A percentile compares a stretch with the other conserved stretches of the same genome.
Evolutionary conservation across 228 moss, liverwort and hornwort species (phyloP).

Genomic region (Sphagnum fallax): DNA sequence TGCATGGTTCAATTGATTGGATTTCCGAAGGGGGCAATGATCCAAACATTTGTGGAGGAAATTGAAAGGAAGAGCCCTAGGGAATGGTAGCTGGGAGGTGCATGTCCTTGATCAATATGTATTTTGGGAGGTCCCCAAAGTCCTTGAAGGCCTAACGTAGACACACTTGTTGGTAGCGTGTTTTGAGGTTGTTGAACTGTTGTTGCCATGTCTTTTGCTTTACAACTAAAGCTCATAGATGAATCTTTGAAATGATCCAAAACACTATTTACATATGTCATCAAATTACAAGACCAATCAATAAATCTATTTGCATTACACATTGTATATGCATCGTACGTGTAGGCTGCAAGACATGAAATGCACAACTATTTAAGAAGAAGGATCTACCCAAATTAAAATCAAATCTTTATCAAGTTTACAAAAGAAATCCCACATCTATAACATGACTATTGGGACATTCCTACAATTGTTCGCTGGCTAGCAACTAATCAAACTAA

Average conservation of each 20-base stretch:
- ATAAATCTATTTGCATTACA: too few species aligned
- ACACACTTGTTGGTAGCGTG: slow-evolving; percentile 1
- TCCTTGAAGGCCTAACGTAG: slow-evolving; percentile 35
- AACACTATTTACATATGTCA: too few species aligned
- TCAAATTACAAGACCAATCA: too few species aligned
- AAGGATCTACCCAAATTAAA: too few species aligned
- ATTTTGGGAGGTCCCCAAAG: slow-evolving; percentile 63
- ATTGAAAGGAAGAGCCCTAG: slow-evolving; percentile 18
- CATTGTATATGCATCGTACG: too few species aligned
- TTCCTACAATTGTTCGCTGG: too few species aligned
- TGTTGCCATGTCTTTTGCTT: slow-evolving; percentile 36
- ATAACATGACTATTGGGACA: too few species aligned
- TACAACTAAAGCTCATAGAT: slow-evolving; percentile 7
- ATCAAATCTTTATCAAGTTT: too few species aligned
- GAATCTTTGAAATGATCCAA: neutral
- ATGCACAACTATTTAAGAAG: too few species aligned
- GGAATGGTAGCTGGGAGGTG: slow-evolving; percentile 30
- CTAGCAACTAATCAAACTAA: too few species aligned
- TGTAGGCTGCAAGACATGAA: too few species aligned
- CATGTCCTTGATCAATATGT: slow-evolving; percentile 38
- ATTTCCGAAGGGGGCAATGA: slow-evolving; percentile 14
- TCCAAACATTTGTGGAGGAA: slow-evolving; percentile 15
- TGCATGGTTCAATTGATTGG: slow-evolving; percentile 24
- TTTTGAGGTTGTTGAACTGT: slow-evolving; percentile 57
- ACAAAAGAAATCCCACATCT: too few species aligned